Conservation (phyloP, 495 filamentous ascomycete species). For the Neurospora africana region DNA sequence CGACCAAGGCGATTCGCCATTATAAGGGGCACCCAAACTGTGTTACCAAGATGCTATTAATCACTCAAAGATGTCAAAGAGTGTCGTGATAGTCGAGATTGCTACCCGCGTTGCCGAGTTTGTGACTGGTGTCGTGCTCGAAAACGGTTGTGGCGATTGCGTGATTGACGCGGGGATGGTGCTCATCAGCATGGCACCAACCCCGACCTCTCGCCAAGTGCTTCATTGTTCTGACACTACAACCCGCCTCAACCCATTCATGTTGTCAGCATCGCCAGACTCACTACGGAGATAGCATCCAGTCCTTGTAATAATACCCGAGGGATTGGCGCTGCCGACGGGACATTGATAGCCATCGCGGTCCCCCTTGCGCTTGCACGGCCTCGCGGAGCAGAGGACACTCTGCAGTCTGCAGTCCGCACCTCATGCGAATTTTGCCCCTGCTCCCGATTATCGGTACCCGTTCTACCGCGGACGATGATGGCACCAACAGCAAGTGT, state of each 20-base stretch:
- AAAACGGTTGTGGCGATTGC: conserved; percentile 6
- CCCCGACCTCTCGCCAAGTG: not conserved
- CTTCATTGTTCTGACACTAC: not conserved
- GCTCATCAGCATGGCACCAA: not conserved
- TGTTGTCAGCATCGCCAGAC: not conserved
- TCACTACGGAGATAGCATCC: not conserved
- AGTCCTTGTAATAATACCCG: not conserved
- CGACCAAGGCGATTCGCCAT: not conserved
- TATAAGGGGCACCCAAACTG: not conserved
- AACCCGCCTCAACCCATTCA: not conserved
- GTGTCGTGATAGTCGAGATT: not conserved
- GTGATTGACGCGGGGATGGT: conserved; percentile 17
- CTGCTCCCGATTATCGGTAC: conserved; percentile 1
- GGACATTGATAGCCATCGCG: not conserved
- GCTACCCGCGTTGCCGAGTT: not conserved
- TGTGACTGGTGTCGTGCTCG: not conserved
- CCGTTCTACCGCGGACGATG: not conserved
- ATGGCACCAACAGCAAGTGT: conserved; percentile 1
- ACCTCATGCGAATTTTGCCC: not conserved
- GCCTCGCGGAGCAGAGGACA: not conserved
- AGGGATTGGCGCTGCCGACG: not conserved
- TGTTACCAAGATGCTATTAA: not conserved
- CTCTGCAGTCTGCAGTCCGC: not conserved
- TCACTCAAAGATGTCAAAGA: not conserved
- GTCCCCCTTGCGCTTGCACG: not conserved